Base-by-base conservation (phyloP, 2,329 filamentous ascomycete species). In the Clarireedia hainanense region DNA sequence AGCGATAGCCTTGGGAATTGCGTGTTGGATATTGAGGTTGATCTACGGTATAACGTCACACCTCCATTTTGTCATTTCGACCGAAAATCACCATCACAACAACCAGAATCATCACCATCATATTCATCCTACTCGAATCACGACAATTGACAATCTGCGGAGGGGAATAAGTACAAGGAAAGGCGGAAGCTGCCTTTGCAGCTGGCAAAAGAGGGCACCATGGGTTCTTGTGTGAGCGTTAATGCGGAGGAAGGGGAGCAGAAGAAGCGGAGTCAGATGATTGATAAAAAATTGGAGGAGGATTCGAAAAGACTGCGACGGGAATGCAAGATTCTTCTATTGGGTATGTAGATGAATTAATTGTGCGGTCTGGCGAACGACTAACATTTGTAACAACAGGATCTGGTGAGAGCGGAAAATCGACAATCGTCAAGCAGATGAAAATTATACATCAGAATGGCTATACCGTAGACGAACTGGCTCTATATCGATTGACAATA, bases 341-440 rank as follows among this genome's bases (percentile, higher is more conserved):
- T 99, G 66, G 94, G 94, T 97, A 83, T 63, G 83, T 26, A 23
- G 27, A 36, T 4, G 5, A 23, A 47, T 23, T 9, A 45, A 46
- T 71, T 55, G 59, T 50, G 57, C 49, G 36, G 34, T 53, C 47
- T 34, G 27, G n/a, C 9, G 23, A 40, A 37, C 51, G 47, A 15
- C 62, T 65, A 66, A 67, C 56, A 24, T 42, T 47, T 34, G 50
- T 58, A 71, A 47, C 26, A 36, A 49, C 20, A 96, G 94, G 94
- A 63, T 97, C 94, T 63, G 94, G 94, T 63, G 94, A 99, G 76
- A 97, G 92, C 73, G 94, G 94, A 64, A 99, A 99, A 75, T 97
- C 94, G 57, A 99, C 94, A 9, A 97, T 99, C 67, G 94, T 99
- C 65, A 99, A 99, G 74, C 94, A 99, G 79, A 99, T 99, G 94